These are phyloP conservation scores for Metschnikowia bowlesiae DNA, from an alignment of 805 yeast genomes.

Conservation along the genomic window DNA sequence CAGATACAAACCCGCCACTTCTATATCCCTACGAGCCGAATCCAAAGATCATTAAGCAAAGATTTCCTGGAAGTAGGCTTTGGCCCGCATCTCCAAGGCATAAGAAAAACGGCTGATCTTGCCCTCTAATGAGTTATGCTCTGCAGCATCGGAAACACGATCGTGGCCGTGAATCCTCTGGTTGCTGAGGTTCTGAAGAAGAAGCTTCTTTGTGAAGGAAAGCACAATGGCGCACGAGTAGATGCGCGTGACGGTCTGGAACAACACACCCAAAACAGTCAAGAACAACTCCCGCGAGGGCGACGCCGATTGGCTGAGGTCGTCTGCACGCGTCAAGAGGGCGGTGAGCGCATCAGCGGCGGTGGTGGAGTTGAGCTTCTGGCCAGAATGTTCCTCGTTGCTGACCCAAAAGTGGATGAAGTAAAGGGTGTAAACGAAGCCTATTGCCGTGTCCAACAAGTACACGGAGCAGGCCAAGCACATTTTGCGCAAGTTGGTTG, in stretches of 20 bases:
- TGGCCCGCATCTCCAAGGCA: slow-evolving; percentile 31
- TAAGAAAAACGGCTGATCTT: slow-evolving; percentile 20
- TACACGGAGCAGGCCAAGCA: slow-evolving; percentile 63
- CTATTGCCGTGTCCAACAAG: slow-evolving; percentile 61
- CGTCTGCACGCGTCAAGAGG: slow-evolving; percentile 7
- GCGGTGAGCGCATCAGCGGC: background rate
- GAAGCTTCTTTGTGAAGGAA: slow-evolving; percentile 55
- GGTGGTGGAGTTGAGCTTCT: background rate
- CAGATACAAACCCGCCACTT: too few species aligned
- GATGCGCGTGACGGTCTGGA: slow-evolving; percentile 46
- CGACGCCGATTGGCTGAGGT: slow-evolving; percentile 57
- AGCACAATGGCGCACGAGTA: slow-evolving; percentile 58
- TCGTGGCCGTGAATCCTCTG: slow-evolving; percentile 20
- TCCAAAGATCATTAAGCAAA: slow-evolving; percentile 9
- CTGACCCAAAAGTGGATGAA: slow-evolving; percentile 76
- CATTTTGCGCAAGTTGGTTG: slow-evolving; percentile 55
- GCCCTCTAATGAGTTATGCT: slow-evolving; percentile 20
- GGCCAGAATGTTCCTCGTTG: slow-evolving; percentile 33
- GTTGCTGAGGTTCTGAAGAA: slow-evolving; percentile 34
- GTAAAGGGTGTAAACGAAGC: slow-evolving; percentile 65
- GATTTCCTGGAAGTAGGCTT: slow-evolving; percentile 22
- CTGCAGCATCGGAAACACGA: slow-evolving; percentile 25
- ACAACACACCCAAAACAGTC: slow-evolving; percentile 48
- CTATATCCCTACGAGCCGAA: too few species aligned
- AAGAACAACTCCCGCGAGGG: slow-evolving; percentile 51